Base-by-base conservation (phyloP, 2,329 filamentous ascomycete genomes). In the Coniochaeta sp. region DNA sequence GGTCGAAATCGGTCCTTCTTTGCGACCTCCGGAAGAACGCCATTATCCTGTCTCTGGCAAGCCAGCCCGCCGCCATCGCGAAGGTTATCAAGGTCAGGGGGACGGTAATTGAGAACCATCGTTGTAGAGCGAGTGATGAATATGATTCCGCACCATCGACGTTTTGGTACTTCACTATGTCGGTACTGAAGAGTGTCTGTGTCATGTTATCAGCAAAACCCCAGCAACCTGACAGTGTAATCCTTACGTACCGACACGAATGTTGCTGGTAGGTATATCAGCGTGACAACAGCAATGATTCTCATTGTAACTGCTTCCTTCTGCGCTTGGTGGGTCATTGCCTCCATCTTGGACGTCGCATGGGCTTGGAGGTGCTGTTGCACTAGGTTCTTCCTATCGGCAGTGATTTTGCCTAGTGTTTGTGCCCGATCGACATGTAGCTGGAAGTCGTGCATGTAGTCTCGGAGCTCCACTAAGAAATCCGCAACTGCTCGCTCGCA, bases 381-480 rank as follows among this genome's bases (percentile, higher is more conserved):
- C 59, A 73, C 72, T 28, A 75, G 59, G 50, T 65, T 62, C 59
- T 74, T 77, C 26, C 75, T 66, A 58, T 75, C 72, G 1, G 62
- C 64, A 16, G 68, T 71, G 7, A 72, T 74, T 19, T 69, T 66
- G 0, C 68, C 66, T 1, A 77, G 67, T 42, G 12, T 72, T 61
- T 52, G 71, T 2, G 71, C 71, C 19, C 76, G 62, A 12, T 65
- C 62, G 40, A 72, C 68, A 52, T 77, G 72, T 65, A 75, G 72
- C 16, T 69, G 70, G 12, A 69, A 67, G 22, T 77, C 72, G 17
- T 67, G 58, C 9, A 73, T 68, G 32, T 77, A 71, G 22, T 71
- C 70, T n/a, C 70, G 63, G 6, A 77, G 17, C 32, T 72, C 66
- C 2, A 28, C 58, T 2, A 61, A 57, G 38, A 60, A 75, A 74